Evolutionary conservation across 139 green algal species (phyloP).

Genomic region (Pleodorina starrii): DNA sequence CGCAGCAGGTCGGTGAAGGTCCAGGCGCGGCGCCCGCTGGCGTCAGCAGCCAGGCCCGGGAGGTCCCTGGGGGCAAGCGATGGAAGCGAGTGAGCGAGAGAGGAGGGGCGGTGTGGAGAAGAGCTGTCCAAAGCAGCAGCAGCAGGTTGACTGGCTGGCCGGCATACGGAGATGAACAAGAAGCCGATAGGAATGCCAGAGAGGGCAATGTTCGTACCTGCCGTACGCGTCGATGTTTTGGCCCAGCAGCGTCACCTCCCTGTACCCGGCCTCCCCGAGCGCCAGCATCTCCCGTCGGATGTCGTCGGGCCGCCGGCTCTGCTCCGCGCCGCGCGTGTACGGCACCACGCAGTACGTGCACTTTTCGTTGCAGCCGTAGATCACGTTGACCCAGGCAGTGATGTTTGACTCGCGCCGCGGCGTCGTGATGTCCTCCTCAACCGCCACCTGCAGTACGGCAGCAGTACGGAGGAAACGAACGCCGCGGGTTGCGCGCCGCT

Average conservation of each 20-base stretch:
- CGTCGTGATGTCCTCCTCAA: constrained; percentile 93
- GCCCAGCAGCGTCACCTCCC: constrained; percentile 96
- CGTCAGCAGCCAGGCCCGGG: constrained; percentile 86
- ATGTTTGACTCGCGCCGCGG: constrained; percentile 86
- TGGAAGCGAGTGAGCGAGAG: background rate
- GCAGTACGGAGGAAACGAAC: too few species aligned
- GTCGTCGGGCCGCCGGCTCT: constrained; percentile 87
- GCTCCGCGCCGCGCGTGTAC: constrained; percentile 92
- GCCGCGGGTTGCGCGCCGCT: too few species aligned
- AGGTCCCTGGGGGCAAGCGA: constrained; percentile 73
- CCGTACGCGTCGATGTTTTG: constrained; percentile 99
- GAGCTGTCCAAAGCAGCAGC: too few species aligned
- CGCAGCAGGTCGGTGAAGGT: constrained; percentile 97
- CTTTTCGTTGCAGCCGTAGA: constrained; percentile 98
- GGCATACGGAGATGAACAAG: too few species aligned
- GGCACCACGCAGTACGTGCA: constrained; percentile 99
- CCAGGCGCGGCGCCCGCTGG: constrained; percentile 83
- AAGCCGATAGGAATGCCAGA: too few species aligned
- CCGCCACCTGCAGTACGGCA: constrained; percentile 69
- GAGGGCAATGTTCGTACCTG: too few species aligned
- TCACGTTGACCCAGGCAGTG: constrained; percentile 99
- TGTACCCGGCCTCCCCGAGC: constrained; percentile 92
- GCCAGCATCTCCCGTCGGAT: constrained; percentile 90
- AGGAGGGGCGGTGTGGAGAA: too few species aligned
- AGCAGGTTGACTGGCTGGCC: too few species aligned